Base-by-base conservation (phyloP, 2,329 filamentous ascomycete genomes). In the Penicillium sp. region DNA sequence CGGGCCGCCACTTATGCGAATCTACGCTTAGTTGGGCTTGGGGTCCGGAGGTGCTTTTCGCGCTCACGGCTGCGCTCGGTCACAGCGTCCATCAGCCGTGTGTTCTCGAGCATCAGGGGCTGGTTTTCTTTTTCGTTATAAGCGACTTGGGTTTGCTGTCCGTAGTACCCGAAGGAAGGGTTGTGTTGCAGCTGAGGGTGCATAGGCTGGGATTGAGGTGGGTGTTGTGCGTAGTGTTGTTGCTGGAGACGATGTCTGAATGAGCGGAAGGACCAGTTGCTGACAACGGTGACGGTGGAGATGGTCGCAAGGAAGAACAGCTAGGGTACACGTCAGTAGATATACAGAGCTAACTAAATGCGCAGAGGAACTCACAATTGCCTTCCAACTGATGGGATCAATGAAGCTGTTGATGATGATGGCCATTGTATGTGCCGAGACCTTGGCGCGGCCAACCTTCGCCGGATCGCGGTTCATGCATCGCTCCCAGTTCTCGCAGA, bases 361-460 rank as follows among this genome's bases (percentile, higher is more conserved):
- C 29, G 12, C 0, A 35, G 3, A 11, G 22, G 29, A 25, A 69
- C 74, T 54, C 76, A 83, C 81, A 77, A 88, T 84, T 10, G 83
- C 81, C 70, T 96, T 96, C 70, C 89, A 86, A 56, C 87, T 89
- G 69, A 97, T 91, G 5, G 88, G 84, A 61, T 95, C 89, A 4
- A 95, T 85, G 68, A 97, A 96, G 62, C 87, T 86, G 67, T 97
- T 96, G 70, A 97, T 86, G 34, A 99, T 95, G 64, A 89, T 83
- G 0, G 92, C 92, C 65, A 96, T 87, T 22, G 91, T 93, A 64
- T 88, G 86, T 4, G 89, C 91, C 14, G 87, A 89, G 33, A 95
- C 83, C 62, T 85, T 86, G 35, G 92, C 86, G 31, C 86, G 79
- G 58, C 88, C 90, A 48, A 95, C 83, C 48, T 83, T 82, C 37